These are phyloP conservation scores for Fusarium succisae DNA, from an alignment of 2,329 filamentous ascomycete species.

Conservation along the genomic window DNA sequence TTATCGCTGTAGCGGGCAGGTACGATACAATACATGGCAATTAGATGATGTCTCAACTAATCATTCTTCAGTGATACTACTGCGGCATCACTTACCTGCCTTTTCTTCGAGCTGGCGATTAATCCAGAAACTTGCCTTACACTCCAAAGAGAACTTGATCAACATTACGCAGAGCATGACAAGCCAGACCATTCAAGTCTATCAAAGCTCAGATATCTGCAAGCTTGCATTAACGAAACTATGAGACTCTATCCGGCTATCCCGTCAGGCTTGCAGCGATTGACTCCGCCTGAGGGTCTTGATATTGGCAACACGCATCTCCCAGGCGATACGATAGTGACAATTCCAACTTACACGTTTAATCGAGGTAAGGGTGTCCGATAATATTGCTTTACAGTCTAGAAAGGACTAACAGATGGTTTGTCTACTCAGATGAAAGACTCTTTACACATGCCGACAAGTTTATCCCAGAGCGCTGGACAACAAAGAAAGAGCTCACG, in stretches of 20 bases:
- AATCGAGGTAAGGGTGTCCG: neutral
- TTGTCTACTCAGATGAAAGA: neutral
- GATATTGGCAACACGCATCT: neutral
- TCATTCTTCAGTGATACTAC: neutral
- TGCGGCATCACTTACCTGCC: neutral
- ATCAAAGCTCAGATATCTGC: neutral
- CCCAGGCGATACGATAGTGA: neutral
- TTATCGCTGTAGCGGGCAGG: neutral
- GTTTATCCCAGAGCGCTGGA: neutral
- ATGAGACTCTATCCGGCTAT: neutral
- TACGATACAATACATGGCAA: neutral
- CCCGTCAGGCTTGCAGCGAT: neutral
- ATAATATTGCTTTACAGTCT: neutral
- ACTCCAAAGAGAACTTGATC: neutral
- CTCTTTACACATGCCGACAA: neutral
- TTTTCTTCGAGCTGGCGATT: neutral
- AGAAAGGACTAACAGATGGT: neutral
- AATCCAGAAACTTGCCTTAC: neutral
- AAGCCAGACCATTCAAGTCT: neutral
- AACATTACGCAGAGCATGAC: neutral
- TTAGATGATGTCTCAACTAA: neutral
- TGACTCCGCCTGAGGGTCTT: neutral
- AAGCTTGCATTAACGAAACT: neutral
- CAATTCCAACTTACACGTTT: neutral
- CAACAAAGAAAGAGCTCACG: neutral